Conservation (phyloP, 2,329 filamentous ascomycete genomes). For the Talaromyces marneffei region DNA sequence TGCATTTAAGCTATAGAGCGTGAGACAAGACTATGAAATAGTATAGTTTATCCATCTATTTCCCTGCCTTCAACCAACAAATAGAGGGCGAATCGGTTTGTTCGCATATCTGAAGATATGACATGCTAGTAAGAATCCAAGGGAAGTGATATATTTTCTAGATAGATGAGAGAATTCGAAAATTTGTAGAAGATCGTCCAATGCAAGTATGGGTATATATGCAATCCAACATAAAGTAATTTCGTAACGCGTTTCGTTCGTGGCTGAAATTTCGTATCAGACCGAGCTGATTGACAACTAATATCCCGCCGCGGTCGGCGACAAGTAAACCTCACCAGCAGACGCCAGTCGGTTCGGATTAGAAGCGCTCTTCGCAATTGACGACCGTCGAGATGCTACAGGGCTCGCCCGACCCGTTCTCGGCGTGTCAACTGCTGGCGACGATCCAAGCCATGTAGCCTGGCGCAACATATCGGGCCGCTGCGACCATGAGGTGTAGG, state of each 20-base stretch:
- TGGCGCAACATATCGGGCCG: neutral
- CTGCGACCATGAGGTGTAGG: neutral
- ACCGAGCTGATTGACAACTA: neutral
- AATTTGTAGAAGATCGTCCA: neutral
- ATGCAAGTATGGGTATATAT: neutral
- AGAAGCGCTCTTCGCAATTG: conserved; percentile 4
- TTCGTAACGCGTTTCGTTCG: conserved; percentile 2
- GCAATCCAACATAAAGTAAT: neutral
- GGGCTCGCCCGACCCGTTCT: conserved; percentile 6
- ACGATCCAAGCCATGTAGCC: neutral
- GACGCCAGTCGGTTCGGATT: neutral
- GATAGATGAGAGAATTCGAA: neutral
- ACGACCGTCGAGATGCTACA: conserved; percentile 13
- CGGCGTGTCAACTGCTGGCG: neutral
- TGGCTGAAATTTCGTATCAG: neutral
- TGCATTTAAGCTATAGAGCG: neutral
- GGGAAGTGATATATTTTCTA: neutral
- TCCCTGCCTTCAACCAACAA: neutral
- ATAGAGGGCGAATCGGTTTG: neutral
- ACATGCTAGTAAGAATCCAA: neutral
- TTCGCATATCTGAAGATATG: too few species aligned
- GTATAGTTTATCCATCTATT: neutral
- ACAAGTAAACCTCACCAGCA: neutral
- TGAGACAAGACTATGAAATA: neutral
- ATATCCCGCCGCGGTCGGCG: neutral